Percentiles rank a stretch among this genome's conserved stretches.
Conservation (phyloP, 2,329 filamentous ascomycete species). For the Aspergillus transmontanensis region DNA sequence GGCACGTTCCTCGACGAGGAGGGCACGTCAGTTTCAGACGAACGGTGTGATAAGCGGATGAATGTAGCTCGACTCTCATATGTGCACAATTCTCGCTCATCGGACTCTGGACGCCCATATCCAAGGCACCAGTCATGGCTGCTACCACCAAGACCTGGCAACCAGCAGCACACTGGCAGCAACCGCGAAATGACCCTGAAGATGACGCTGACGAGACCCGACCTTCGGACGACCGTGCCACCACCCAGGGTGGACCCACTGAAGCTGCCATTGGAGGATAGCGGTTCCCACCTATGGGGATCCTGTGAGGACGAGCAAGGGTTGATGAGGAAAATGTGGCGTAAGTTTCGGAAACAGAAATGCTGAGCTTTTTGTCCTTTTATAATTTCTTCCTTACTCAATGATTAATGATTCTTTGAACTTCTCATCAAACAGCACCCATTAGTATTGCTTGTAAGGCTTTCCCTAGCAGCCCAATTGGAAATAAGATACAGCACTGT, state of each 20-base stretch:
- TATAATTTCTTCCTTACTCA: neutral
- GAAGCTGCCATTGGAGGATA: slow-evolving; percentile 51
- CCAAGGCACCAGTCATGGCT: slow-evolving; percentile 20
- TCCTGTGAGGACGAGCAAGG: slow-evolving; percentile 43
- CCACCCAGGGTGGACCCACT: slow-evolving; percentile 67
- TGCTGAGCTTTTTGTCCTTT: slow-evolving; percentile 5
- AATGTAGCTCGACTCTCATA: slow-evolving; percentile 15
- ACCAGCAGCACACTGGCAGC: slow-evolving; percentile 58
- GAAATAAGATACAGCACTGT: neutral
- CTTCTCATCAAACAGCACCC: neutral
- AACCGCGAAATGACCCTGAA: slow-evolving; percentile 91
- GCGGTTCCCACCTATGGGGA: slow-evolving; percentile 46
- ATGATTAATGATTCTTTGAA: slow-evolving; percentile 5
- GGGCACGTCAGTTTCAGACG: slow-evolving; percentile 45
- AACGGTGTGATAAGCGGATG: slow-evolving; percentile 27
- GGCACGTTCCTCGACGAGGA: slow-evolving; percentile 57
- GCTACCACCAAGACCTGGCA: slow-evolving; percentile 41
- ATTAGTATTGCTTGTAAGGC: neutral
- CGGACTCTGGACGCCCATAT: slow-evolving; percentile 19
- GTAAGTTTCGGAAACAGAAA: slow-evolving; percentile 39
- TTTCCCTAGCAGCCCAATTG: too few relatives aligned
- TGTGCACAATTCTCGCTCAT: slow-evolving; percentile 13
- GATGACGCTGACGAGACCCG: slow-evolving; percentile 90
- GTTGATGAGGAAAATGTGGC: slow-evolving; percentile 49
- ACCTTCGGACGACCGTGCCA: slow-evolving; percentile 61